Evolutionary conservation across 441 rosid species (phyloP), one percentile per base, ranked within the genome.

Genomic region (Pelargonium citronellum): DNA sequence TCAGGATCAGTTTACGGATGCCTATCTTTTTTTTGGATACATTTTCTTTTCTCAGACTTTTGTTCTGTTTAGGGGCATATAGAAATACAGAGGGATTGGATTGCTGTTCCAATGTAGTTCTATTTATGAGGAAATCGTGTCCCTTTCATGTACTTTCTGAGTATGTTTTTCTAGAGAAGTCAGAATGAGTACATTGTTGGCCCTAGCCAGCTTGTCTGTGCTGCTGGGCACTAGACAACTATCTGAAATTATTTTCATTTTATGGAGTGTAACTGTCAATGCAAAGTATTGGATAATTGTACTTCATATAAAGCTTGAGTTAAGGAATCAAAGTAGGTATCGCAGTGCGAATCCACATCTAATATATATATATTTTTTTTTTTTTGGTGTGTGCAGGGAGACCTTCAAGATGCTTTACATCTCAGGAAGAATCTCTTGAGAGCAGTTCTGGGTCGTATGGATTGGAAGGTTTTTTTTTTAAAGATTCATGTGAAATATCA

Each of bases 371-470:
- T n/a, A n/a, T n/a, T n/a, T n/a, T n/a, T 37, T 71, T 60, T 20
- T 24, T 69, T 74, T 39, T 6, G 0, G 6, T 4, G 43, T 72
- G 58, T 85, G 80, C 87, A 95, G 98, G 97, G 91, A 75, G 88
- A 91, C 77, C 80, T 85, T 73, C 90, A 75, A 73, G 98, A 91
- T 73, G 86, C 84, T 77, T 80, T 92, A 78, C 89, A 89, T 83
- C 87, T 87, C 30, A 85, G 98, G 83, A 90, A 85, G 79, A 87
- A 84, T 83, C 84, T 95, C 51, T 83, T 92, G 71, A 82, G 89
- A 77, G 83, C 87, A 76, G 77, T 85, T 71, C 81, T 91, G 82
- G 82, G 79, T 68, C 76, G 80, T 68, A 73, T 90, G 70, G 85
- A 77, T 76, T 82, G 77, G 85, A 87, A 91, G 96, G 98, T 95